phyloP scores from a whole-genome alignment of 2,329 filamentous ascomycete genomes.

The Xylaria sp. region DNA sequence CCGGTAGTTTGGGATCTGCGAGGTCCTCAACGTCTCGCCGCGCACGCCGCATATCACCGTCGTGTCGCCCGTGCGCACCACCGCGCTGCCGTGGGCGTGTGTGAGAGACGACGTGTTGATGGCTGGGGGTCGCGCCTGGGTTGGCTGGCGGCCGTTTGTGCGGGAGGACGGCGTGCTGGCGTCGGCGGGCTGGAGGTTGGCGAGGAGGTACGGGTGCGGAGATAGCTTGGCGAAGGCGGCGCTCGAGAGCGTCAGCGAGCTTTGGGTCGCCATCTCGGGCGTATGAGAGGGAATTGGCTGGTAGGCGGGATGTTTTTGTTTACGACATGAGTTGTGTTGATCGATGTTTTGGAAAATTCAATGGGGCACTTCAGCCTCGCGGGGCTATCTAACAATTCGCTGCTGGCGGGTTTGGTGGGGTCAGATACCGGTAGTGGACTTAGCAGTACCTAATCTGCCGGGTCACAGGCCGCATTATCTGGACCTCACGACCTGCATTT shows the following conservation, averaged over 20 bases:
- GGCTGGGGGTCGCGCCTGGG: constrained; percentile 75
- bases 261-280: constrained; percentile 50
- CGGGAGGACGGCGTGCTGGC: constrained; percentile 68
- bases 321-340: constrained; percentile 19
- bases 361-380: constrained; percentile 33
- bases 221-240: constrained; percentile 89
- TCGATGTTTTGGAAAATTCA: constrained; percentile 32
- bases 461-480: constrained; percentile 5
- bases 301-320: constrained; percentile 15
- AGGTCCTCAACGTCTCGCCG: constrained; percentile 81
- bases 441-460: constrained; percentile 2
- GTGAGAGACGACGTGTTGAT: constrained; percentile 86
- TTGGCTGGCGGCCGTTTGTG: constrained; percentile 81
- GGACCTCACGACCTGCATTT: not conserved
- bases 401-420: constrained; percentile 19
- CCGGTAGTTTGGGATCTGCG: constrained; percentile 76
- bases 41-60: constrained; percentile 94
- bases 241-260: constrained; percentile 62
- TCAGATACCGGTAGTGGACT: constrained; percentile 16
- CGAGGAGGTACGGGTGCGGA: constrained; percentile 87
- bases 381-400: constrained; percentile 24
- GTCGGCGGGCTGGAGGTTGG: constrained; percentile 76
- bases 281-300: constrained; percentile 23
- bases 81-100: constrained; percentile 88
- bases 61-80: constrained; percentile 88